A percentile compares a stretch with the other conserved stretches of the same genome.
These are phyloP conservation scores for Tricholoma sp. DNA, from an alignment of 768 basidiomycete genomes.

Conservation along the genomic window DNA sequence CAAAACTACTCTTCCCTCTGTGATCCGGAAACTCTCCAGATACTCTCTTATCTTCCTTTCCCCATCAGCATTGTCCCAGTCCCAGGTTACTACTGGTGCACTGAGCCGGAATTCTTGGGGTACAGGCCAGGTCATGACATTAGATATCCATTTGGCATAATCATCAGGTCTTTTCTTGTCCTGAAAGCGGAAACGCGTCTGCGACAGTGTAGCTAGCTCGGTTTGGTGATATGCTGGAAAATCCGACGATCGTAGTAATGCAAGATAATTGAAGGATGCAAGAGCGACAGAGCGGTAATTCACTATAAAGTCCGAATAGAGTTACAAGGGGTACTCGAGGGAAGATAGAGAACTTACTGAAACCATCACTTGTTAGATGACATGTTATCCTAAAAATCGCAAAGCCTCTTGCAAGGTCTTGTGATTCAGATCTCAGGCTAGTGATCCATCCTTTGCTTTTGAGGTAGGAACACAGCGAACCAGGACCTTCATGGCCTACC, in stretches of 20 bases:
- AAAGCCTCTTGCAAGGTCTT: slow-evolving; percentile 75
- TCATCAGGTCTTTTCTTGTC: slow-evolving; percentile 79
- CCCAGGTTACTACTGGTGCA: slow-evolving; percentile 65
- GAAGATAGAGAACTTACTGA: slow-evolving; percentile 49
- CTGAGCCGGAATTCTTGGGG: slow-evolving; percentile 74
- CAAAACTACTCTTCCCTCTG: slow-evolving; percentile 64
- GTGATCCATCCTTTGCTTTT: slow-evolving; percentile 89
- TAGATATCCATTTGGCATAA: slow-evolving; percentile 74
- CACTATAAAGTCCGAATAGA: slow-evolving; percentile 35
- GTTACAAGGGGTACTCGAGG: background rate
- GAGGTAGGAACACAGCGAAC: slow-evolving; percentile 86
- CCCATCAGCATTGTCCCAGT: slow-evolving; percentile 57
- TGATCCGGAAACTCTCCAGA: slow-evolving; percentile 53
- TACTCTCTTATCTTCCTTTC: slow-evolving; percentile 55
- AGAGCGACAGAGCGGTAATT: slow-evolving; percentile 71
- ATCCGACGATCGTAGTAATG: slow-evolving; percentile 56
- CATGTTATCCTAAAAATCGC: slow-evolving; percentile 85
- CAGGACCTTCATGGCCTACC: slow-evolving; percentile 88
- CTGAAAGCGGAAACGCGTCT: slow-evolving; percentile 78
- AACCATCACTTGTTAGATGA: slow-evolving; percentile 79
- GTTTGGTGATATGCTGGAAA: slow-evolving; percentile 67
- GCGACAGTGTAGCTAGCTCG: slow-evolving; percentile 68
- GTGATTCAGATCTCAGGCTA: slow-evolving; percentile 62
- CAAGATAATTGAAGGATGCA: slow-evolving; percentile 74
- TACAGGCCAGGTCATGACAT: slow-evolving; percentile 74